phyloP scores from a whole-genome alignment of 1,284 basidiomycete genomes.

The Coniferiporia sulphurascens region DNA sequence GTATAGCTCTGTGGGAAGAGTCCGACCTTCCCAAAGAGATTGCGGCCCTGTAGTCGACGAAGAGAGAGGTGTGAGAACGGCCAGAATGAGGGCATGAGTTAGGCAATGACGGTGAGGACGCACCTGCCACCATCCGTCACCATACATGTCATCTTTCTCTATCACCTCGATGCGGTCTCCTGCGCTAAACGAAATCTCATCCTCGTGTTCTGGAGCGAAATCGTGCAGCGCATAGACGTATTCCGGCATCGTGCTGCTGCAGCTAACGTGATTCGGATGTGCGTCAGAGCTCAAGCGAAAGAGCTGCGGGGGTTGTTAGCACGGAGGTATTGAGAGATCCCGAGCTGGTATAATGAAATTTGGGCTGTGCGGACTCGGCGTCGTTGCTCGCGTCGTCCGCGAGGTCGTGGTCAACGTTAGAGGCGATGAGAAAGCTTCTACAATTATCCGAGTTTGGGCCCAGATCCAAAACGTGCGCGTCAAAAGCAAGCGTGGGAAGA shows the following conservation, averaged over 20 bases:
- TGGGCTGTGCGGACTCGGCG: background rate
- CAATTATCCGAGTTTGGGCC: background rate
- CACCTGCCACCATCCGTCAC: slow-evolving; percentile 99
- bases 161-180: slow-evolving; percentile 88
- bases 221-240: slow-evolving; percentile 81
- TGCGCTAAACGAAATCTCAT: slow-evolving; percentile 84
- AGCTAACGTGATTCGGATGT: background rate
- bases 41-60: slow-evolving; percentile 64
- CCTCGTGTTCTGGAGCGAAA: slow-evolving; percentile 88
- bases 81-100: slow-evolving; percentile 18
- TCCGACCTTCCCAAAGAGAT: slow-evolving; percentile 75
- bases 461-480: background rate
- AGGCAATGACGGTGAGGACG: slow-evolving; percentile 30
- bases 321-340: background rate
- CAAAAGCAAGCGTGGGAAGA: background rate
- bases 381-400: background rate
- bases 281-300: background rate
- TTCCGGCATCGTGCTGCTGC: slow-evolving; percentile 35
- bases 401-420: slow-evolving; percentile 1
- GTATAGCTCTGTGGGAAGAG: slow-evolving; percentile 94
- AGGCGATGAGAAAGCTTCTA: slow-evolving; percentile 10
- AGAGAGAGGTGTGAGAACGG: slow-evolving; percentile 18
- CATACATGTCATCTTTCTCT: slow-evolving; percentile 91
- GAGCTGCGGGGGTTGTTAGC: background rate
- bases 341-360: background rate